These are phyloP conservation scores for Fusarium humuli DNA, from an alignment of 2,329 filamentous ascomycete species.

Conservation along the genomic window DNA sequence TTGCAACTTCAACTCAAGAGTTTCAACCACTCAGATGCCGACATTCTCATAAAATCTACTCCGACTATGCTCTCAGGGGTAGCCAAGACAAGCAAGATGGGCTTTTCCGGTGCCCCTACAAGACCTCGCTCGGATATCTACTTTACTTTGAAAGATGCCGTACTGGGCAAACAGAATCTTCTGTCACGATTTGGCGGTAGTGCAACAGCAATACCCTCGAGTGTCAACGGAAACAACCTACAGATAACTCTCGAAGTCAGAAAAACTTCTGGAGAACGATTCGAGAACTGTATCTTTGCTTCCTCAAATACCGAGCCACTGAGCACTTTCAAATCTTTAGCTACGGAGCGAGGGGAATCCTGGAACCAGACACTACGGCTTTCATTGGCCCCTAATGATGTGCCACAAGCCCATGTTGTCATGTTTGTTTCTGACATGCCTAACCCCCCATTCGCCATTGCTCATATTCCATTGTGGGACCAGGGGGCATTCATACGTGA, in stretches of 20 bases:
- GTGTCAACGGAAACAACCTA: slow-evolving; percentile 76
- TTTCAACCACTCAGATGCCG: slow-evolving; percentile 82
- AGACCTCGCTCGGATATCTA: slow-evolving; percentile 95
- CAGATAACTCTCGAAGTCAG: slow-evolving; percentile 92
- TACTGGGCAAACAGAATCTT: slow-evolving; percentile 80
- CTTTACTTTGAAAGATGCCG: slow-evolving; percentile 82
- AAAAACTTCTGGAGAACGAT: slow-evolving; percentile 78
- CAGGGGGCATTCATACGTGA: slow-evolving; percentile 90
- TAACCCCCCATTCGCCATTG: slow-evolving; percentile 88
- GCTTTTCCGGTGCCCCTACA: slow-evolving; percentile 91
- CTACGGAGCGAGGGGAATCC: slow-evolving; percentile 79
- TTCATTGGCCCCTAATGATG: slow-evolving; percentile 81
- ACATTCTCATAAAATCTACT: slow-evolving; percentile 83
- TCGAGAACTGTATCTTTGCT: slow-evolving; percentile 88
- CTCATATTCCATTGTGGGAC: slow-evolving; percentile 94
- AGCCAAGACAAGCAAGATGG: slow-evolving; percentile 85
- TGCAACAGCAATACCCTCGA: slow-evolving; percentile 74
- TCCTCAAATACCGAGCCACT: slow-evolving; percentile 82
- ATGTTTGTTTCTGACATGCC: slow-evolving; percentile 91
- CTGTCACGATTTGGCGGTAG: slow-evolving; percentile 77
- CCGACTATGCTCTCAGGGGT: slow-evolving; percentile 89
- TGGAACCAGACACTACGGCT: slow-evolving; percentile 93
- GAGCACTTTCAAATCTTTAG: slow-evolving; percentile 90
- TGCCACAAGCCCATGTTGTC: slow-evolving; percentile 84
- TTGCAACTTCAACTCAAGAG: slow-evolving; percentile 83